phyloP scores from a whole-genome alignment of 768 basidiomycete species.

The Scleroderma citrinum region DNA sequence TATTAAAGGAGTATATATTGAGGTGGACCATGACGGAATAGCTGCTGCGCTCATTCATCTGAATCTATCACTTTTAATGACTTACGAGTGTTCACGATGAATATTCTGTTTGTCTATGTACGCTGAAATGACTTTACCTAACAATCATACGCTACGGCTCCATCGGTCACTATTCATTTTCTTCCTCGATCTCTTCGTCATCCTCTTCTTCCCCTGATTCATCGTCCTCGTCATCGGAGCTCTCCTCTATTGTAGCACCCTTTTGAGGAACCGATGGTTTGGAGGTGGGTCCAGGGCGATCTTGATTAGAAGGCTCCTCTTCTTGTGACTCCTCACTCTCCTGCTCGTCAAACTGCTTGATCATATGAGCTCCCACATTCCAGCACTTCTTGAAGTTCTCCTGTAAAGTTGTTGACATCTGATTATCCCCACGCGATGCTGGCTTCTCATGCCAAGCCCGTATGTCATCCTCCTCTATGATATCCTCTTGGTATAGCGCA shows the following conservation, averaged over 20 bases:
- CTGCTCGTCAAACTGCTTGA: conserved; percentile 77
- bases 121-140: too few relatives aligned
- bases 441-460: conserved; percentile 74
- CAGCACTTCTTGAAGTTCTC: conserved; percentile 66
- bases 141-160: too few relatives aligned
- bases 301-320: neutral
- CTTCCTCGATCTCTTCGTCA: conserved; percentile 1
- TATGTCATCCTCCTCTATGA: conserved; percentile 87
- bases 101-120: too few relatives aligned
- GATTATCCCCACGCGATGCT: conserved; percentile 46
- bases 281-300: neutral
- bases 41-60: too few relatives aligned
- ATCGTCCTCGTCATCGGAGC: conserved; percentile 8
- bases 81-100: too few relatives aligned
- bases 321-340: conserved; percentile 47
- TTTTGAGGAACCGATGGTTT: neutral
- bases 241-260: neutral
- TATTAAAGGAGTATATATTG: conserved; percentile 33
- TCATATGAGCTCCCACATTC: conserved; percentile 66
- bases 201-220: conserved; percentile 13
- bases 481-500: conserved; percentile 85
- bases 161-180: conserved; percentile 8
- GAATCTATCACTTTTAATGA: too few relatives aligned
- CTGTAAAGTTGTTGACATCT: conserved; percentile 32
- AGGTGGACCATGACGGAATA: neutral